Evolutionary conservation across 2,329 filamentous ascomycete species (phyloP).

Genomic region (Scedosporium boydii): DNA sequence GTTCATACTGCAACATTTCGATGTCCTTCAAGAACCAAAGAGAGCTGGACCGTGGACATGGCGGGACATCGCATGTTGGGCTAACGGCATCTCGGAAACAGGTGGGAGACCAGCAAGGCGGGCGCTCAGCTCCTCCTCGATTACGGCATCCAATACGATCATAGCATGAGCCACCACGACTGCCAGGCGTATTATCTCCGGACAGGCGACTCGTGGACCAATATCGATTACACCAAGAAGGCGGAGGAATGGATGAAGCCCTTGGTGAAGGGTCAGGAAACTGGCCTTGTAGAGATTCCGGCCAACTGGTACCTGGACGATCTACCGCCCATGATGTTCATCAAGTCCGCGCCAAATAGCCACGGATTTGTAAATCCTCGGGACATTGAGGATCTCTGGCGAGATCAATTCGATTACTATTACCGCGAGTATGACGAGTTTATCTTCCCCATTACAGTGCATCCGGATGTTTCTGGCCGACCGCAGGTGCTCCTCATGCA

Average conservation of each 20-base stretch:
- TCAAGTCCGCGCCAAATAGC: constrained; percentile 55
- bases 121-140: constrained; percentile 54
- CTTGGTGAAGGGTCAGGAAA: constrained; percentile 46
- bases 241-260: constrained; percentile 60
- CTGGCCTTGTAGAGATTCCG: constrained; percentile 58
- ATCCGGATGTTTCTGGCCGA: constrained; percentile 62
- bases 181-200: constrained; percentile 55
- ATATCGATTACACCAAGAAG: constrained; percentile 56
- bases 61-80: no score
- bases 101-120: constrained; percentile 61
- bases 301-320: constrained; percentile 57
- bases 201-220: constrained; percentile 56
- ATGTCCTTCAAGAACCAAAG: no score
- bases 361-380: constrained; percentile 49
- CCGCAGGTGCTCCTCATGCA: constrained; percentile 68
- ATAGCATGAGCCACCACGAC: constrained; percentile 57
- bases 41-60: background rate
- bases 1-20: no score
- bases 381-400: constrained; percentile 57
- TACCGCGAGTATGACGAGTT: constrained; percentile 71
- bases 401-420: constrained; percentile 62
- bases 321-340: constrained; percentile 62
- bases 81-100: background rate
- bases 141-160: constrained; percentile 63
- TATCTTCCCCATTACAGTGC: constrained; percentile 68